phyloP scores from a whole-genome alignment of 441 rosid species.

The Raphanus hybrid region DNA sequence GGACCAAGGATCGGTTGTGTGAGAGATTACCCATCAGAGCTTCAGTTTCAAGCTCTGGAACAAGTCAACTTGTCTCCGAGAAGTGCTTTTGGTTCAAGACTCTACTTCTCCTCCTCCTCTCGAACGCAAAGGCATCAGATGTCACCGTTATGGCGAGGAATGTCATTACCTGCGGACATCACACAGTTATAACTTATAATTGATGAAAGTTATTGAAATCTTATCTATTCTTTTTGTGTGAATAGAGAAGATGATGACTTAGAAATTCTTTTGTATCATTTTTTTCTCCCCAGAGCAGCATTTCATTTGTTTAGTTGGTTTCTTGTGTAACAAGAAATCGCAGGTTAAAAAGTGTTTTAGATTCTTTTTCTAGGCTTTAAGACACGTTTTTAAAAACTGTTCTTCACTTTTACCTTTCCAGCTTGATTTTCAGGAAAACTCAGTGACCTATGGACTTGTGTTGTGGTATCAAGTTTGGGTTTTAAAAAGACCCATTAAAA shows the following conservation, averaged over 20 bases:
- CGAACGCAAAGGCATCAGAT: slow-evolving; percentile 36
- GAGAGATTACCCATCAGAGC: slow-evolving; percentile 74
- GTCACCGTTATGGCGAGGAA: slow-evolving; percentile 42
- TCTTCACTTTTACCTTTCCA: neutral
- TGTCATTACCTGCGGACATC: slow-evolving; percentile 42
- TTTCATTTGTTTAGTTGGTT: slow-evolving; percentile 36
- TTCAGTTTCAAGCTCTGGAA: slow-evolving; percentile 62
- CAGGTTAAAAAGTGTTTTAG: slow-evolving; percentile 11
- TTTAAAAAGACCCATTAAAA: neutral
- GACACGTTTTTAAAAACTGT: neutral
- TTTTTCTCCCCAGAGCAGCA: slow-evolving; percentile 32
- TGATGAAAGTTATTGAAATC: slow-evolving; percentile 26
- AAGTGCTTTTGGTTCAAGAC: slow-evolving; percentile 48
- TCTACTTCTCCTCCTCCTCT: slow-evolving; percentile 39
- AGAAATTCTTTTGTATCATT: slow-evolving; percentile 53
- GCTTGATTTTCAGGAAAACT: slow-evolving; percentile 1
- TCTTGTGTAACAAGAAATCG: slow-evolving; percentile 38
- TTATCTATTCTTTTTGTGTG: slow-evolving; percentile 62
- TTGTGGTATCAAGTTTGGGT: too few species aligned
- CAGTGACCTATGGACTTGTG: neutral
- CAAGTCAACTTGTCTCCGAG: slow-evolving; percentile 85
- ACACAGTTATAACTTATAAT: slow-evolving; percentile 17
- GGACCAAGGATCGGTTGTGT: slow-evolving; percentile 96
- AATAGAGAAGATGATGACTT: slow-evolving; percentile 61
- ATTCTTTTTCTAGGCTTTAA: slow-evolving; percentile 3